A percentile compares a stretch with the other conserved stretches of the same genome.
phyloP scores from a whole-genome alignment of 371 early-diverging fungal genomes.

The Haplosporangium sp. region DNA sequence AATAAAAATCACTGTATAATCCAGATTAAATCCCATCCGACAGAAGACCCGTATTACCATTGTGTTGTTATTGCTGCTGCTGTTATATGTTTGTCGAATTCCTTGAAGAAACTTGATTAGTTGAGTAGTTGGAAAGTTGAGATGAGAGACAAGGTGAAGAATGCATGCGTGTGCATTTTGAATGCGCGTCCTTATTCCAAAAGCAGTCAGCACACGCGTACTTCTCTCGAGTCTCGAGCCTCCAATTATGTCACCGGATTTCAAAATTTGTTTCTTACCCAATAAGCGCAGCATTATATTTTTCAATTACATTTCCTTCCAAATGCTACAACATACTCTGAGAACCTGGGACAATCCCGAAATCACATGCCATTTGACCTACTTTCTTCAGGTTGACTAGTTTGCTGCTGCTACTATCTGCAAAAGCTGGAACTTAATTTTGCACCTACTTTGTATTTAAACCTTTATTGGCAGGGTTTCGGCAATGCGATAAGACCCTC shows the following conservation, averaged over 20 bases:
- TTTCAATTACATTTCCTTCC: background rate
- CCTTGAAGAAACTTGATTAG: background rate
- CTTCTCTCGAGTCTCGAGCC: background rate
- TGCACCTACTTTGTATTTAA: background rate
- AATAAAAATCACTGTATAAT: too few relatives aligned
- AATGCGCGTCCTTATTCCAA: background rate
- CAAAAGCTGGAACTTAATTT: background rate
- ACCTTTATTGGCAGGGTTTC: background rate
- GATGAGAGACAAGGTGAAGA: background rate
- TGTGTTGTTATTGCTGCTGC: background rate
- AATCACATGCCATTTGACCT: background rate
- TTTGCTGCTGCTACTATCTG: background rate
- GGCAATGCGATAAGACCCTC: background rate
- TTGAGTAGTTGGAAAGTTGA: background rate
- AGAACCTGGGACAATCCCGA: conserved; percentile 1
- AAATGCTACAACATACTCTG: background rate
- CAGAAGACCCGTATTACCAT: background rate
- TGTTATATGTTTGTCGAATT: background rate
- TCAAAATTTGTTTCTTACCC: background rate
- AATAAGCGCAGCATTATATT: background rate
- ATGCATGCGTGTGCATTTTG: background rate
- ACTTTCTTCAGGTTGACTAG: background rate
- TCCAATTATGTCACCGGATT: background rate
- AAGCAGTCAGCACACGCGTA: conserved; percentile 4
- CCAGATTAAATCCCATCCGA: background rate